These are phyloP conservation scores for Eimeria sp. DNA, from an alignment of 169 alveolate genomes.

Conservation along the genomic window DNA sequence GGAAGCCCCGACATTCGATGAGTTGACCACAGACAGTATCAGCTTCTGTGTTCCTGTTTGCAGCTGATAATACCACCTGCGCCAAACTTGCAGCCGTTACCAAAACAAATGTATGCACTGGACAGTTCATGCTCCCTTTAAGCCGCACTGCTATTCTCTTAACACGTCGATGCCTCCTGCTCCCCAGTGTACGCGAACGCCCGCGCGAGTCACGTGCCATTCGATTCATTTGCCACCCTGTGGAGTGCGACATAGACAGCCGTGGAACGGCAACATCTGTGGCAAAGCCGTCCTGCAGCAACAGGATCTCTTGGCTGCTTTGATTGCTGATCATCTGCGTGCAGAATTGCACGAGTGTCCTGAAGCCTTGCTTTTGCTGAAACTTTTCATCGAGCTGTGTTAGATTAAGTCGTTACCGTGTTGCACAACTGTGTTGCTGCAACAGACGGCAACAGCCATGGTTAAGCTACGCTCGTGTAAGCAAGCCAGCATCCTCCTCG, in stretches of 20 bases:
- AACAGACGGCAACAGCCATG: background rate
- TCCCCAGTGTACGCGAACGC: background rate
- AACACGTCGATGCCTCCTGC: background rate
- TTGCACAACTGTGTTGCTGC: slow-evolving; percentile 16
- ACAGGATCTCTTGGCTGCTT: slow-evolving; percentile 5
- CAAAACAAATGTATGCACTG: background rate
- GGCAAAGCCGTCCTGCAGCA: slow-evolving; percentile 17
- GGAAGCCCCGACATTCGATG: background rate
- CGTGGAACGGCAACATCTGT: background rate
- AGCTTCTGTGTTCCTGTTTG: background rate
- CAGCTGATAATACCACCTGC: background rate
- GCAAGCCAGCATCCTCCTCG: background rate
- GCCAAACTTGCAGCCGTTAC: background rate
- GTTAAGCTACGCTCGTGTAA: background rate
- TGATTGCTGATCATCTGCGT: slow-evolving; percentile 44
- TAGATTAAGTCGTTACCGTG: background rate
- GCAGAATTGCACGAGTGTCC: slow-evolving; percentile 29
- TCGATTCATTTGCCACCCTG: background rate
- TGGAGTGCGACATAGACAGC: background rate
- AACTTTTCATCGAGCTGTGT: background rate
- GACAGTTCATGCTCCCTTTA: background rate
- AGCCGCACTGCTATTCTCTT: background rate
- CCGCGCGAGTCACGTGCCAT: background rate
- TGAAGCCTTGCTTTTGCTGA: background rate
- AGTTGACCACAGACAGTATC: background rate